Evolutionary conservation across 495 filamentous ascomycete genomes (phyloP), one percentile per base, ranked within the genome.

Genomic region (Amorphotheca resinae): DNA sequence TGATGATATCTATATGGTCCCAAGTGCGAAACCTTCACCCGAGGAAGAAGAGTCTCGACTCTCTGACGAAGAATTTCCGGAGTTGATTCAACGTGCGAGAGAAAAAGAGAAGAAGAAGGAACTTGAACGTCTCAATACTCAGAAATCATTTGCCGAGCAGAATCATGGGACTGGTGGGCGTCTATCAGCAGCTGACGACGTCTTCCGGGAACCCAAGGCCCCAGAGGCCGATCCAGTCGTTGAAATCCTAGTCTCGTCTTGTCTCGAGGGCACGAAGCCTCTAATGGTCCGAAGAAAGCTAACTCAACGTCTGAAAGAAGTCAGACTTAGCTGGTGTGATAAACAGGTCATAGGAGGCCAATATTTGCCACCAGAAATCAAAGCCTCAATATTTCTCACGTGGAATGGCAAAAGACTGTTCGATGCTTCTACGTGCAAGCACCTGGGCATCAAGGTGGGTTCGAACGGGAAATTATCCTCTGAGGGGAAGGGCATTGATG

Each of bases 321-420:
- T 83, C 11, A 72, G 77, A 18, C 34, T 70, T 28, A 70, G 70
- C 18, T 93, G 84, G 84, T 84, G 72, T 48, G 59, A 70, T 9
- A 67, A 64, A 17, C 78, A 86, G 48, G 59, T 52, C 2, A 66
- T 86, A 36, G 48, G 52, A 30, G 52, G 54, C 6, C 41, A 42
- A 15, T 30, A 41, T 1, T 34, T 51, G 23, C 16, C 59, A 1
- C 50, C 55, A 2, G 67, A 67, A 7, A 45, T 66, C 31, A 61
- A 69, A 12, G 58, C 59, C 17, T 55, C 63, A 5, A 62, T 95
- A 7, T 82, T 86, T 50, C 59, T 95, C 12, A 89, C 83, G 2
- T 94, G 86, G 81, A 80, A 76, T 39, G 73, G 76, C 6, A 76
- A 75, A 35, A 74, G 77, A 45, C 55, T 94, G 2, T 93, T 77